Evolutionary conservation across 176 grass and related monocot genomes (phyloP).

Genomic region (Juncus effusus): DNA sequence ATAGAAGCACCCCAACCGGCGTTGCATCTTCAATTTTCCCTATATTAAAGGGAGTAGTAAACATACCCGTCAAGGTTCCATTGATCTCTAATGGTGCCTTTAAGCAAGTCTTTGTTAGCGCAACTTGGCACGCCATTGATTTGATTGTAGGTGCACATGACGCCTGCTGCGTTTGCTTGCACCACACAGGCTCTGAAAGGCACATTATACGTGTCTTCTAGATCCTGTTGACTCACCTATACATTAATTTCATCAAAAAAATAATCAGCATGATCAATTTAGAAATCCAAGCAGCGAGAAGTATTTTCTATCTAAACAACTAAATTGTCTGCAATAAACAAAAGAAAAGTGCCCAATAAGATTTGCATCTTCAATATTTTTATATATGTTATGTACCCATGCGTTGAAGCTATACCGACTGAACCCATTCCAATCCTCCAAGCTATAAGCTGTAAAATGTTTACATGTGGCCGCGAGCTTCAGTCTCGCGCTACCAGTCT

Average conservation of each 20-base stretch:
- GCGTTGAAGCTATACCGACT: conserved; percentile 74
- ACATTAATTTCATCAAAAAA: background rate
- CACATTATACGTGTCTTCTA: conserved; percentile 84
- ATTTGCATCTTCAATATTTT: no score
- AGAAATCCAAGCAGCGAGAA: no score
- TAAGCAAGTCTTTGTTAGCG: conserved; percentile 65
- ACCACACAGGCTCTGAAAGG: conserved; percentile 88
- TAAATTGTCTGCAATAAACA: no score
- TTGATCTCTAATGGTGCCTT: conserved; percentile 64
- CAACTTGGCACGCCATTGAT: conserved; percentile 82
- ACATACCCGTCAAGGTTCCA: conserved; percentile 86
- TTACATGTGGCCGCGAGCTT: conserved; percentile 95
- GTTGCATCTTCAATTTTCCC: no score
- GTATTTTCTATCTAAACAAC: no score
- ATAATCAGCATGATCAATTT: no score
- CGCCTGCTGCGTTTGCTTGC: conserved; percentile 74
- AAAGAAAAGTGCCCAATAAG: no score
- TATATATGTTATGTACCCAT: no score
- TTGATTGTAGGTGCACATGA: conserved; percentile 99
- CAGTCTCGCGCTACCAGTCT: conserved; percentile 32
- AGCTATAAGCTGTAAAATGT: conserved; percentile 90
- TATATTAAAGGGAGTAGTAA: background rate
- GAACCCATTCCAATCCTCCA: conserved; percentile 83
- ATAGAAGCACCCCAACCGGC: no score
- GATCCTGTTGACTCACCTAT: conserved; percentile 85